These are phyloP conservation scores for Oenanthe sinensis DNA, from an alignment of 129 eudicot genomes.

Conservation along the genomic window DNA sequence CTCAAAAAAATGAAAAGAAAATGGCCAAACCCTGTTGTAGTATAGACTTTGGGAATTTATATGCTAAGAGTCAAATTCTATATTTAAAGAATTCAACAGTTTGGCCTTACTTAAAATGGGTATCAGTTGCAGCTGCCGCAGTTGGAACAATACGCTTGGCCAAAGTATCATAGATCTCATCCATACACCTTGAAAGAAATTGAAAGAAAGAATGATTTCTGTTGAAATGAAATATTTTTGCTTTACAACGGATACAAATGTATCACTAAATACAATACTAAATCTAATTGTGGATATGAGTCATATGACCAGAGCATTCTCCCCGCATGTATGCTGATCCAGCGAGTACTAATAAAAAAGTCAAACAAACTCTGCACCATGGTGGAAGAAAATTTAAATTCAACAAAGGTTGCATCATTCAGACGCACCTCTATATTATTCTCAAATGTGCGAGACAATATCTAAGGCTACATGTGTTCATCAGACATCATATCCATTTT, in stretches of 20 bases:
- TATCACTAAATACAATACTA: neutral
- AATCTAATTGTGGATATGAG: neutral
- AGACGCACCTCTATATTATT: neutral
- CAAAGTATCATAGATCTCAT: conserved; percentile 70
- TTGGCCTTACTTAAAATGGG: conserved; percentile 61
- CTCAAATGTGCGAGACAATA: neutral
- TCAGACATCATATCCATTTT: neutral
- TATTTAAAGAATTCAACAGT: conserved; percentile 4
- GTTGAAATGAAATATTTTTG: neutral
- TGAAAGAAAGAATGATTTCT: neutral
- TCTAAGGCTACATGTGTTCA: neutral
- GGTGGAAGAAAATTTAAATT: neutral
- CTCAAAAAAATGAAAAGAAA: neutral
- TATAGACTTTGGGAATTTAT: neutral
- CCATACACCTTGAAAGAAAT: conserved; percentile 55
- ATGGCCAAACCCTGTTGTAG: conserved; percentile 8
- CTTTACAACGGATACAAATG: neutral
- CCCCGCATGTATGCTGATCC: neutral
- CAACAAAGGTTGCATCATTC: neutral
- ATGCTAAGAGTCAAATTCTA: conserved; percentile 14
- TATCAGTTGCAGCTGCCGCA: conserved; percentile 66
- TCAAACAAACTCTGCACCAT: neutral
- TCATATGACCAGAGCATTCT: neutral
- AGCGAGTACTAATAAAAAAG: neutral
- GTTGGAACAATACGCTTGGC: conserved; percentile 81